These are phyloP conservation scores for Botrytis sinoallii DNA, from an alignment of 2,329 filamentous ascomycete genomes.

Conservation along the genomic window DNA sequence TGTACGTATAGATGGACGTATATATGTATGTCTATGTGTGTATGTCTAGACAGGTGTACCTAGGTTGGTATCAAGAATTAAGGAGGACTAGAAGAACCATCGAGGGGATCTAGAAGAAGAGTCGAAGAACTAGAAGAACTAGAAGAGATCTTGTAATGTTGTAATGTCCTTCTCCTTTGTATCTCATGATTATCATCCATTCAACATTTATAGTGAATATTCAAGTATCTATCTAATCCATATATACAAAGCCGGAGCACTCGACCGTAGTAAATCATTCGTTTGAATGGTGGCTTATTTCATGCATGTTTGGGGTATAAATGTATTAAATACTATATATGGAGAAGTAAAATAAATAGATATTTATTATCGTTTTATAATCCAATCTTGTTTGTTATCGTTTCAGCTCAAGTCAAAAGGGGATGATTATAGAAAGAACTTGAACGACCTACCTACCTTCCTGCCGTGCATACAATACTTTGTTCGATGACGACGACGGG, in stretches of 20 bases:
- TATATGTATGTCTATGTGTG: too few relatives aligned
- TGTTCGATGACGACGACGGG: background rate
- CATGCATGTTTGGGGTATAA: background rate
- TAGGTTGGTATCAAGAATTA: background rate
- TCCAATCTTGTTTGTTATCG: too few relatives aligned
- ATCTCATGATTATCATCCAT: background rate
- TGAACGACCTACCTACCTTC: background rate
- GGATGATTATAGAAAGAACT: fast-evolving
- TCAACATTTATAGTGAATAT: background rate
- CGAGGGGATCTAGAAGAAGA: background rate
- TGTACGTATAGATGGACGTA: too few relatives aligned
- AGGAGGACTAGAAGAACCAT: background rate
- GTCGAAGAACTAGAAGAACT: background rate
- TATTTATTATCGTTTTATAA: background rate
- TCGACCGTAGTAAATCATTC: too few relatives aligned
- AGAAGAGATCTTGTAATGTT: background rate
- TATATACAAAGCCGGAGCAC: background rate
- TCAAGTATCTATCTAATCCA: too few relatives aligned
- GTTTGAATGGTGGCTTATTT: background rate
- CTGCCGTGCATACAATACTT: background rate
- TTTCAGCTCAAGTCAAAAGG: background rate
- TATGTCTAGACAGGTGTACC: too few relatives aligned
- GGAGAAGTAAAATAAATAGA: background rate
- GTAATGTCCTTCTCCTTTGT: too few relatives aligned
- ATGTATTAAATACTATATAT: background rate